Percentiles rank a stretch among this genome's conserved stretches.
Evolutionary conservation across 768 basidiomycete species (phyloP).

Genomic region (Tricholoma sp.): DNA sequence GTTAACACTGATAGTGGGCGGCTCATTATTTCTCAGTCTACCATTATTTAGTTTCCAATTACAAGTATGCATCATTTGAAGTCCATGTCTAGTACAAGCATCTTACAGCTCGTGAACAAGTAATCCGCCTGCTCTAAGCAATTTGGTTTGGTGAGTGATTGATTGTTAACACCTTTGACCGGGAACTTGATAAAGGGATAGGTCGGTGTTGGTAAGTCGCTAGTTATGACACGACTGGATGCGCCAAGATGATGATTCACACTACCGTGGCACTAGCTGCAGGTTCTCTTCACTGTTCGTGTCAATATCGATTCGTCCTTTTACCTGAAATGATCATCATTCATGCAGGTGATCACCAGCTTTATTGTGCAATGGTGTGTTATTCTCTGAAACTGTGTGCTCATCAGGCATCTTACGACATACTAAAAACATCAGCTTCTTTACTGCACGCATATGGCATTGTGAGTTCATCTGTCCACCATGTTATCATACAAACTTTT

Average conservation of each 20-base stretch:
- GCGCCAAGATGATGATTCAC: background rate
- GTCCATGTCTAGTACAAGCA: background rate
- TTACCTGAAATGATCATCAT: background rate
- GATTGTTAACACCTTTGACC: background rate
- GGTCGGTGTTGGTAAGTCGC: conserved; percentile 34
- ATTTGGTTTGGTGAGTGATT: conserved; percentile 6
- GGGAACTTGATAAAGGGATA: conserved; percentile 3
- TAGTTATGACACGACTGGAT: background rate
- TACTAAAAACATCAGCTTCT: background rate
- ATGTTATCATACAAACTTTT: background rate
- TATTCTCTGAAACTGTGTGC: background rate
- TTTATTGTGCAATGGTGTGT: background rate
- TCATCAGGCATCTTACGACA: background rate
- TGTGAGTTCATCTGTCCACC: background rate
- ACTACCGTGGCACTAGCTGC: too few species aligned
- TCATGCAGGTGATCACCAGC: background rate
- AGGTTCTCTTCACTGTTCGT: conserved; percentile 41
- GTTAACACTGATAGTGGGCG: background rate
- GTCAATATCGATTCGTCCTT: background rate
- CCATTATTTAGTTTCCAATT: conserved; percentile 16
- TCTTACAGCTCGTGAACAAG: background rate
- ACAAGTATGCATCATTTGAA: conserved; percentile 6
- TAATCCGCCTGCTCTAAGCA: conserved; percentile 1
- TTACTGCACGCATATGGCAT: background rate
- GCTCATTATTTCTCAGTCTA: conserved; percentile 9